Base-by-base conservation (phyloP, 2,329 filamentous ascomycete genomes). In the Cordyceps pruinosa region DNA sequence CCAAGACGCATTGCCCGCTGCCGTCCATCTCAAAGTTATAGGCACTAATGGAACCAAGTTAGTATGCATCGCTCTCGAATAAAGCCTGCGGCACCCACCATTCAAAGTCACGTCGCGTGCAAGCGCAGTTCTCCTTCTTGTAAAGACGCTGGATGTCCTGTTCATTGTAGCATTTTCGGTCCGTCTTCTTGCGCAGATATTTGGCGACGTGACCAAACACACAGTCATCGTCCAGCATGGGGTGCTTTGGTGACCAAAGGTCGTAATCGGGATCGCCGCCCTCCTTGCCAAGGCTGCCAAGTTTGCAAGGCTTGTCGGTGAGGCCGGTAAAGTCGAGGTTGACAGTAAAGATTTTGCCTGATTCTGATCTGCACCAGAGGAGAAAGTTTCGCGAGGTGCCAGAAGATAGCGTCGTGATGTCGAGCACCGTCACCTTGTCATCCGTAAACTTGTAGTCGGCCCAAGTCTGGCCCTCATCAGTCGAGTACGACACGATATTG, bases 311-410 rank as follows among this genome's bases (percentile, higher is more conserved):
- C 58, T 83, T 80, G 65, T 90, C 83, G 46, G 88, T 83, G 48
- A 97, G 77, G 4, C 89, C 88, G 5, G 86, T 85, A 69, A 99
- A 99, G 73, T 99, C 94, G 8, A 99, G 70, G 63, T 95, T 96
- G 66, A 96, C 77, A 0, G 90, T 87, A 52, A 87, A 81, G 19
- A 91, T 72, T 57, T 83, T 76, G 50, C 79, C 79, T 35, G 77
- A 76, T 52, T 75, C 73, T 13, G 66, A 65, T 59, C 83, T 80
- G 60, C 87, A 90, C 95, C 94, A 99, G 21, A 99, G 77, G 21
- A 99, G 71, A 70, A 99, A 97, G 68, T 95, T 96, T 56, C 89
- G 86, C 21, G 92, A 96, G 6, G 86, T 90, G 66, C 96, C 94
- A 25, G 89, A 93, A 4, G 89, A 88, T 1, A 97, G 81, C 1